Conservation (phyloP, 2,329 filamentous ascomycete species). For the Epichloe typhina region DNA sequence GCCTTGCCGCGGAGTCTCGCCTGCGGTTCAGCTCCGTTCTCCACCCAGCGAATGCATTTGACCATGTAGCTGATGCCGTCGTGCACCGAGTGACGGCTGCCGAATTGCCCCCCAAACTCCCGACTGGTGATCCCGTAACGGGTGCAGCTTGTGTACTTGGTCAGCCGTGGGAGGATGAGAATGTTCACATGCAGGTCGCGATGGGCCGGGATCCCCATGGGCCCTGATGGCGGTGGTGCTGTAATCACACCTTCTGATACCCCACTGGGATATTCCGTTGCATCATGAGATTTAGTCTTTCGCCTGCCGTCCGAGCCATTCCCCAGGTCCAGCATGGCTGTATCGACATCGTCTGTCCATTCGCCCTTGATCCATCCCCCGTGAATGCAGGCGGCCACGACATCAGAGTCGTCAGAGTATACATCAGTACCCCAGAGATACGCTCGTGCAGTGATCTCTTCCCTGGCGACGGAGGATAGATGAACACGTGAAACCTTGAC, state of each 20-base stretch:
- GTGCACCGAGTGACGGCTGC: slow-evolving; percentile 39
- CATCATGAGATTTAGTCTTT: slow-evolving; percentile 18
- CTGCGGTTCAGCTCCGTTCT: slow-evolving; percentile 53
- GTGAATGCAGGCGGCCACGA: slow-evolving; percentile 85
- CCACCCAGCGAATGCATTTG: slow-evolving; percentile 69
- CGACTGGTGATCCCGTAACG: slow-evolving; percentile 73
- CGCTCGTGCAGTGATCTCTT: slow-evolving; percentile 69
- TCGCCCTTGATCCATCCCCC: slow-evolving; percentile 89
- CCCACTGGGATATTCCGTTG: slow-evolving; percentile 18
- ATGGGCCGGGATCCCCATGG: slow-evolving; percentile 49
- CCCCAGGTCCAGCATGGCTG: slow-evolving; percentile 48
- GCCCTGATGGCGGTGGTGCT: slow-evolving; percentile 44
- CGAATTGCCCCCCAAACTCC: slow-evolving; percentile 50
- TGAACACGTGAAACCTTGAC: slow-evolving; percentile 76
- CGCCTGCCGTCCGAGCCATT: slow-evolving; percentile 18
- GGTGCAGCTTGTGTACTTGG: slow-evolving; percentile 62
- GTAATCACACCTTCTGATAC: slow-evolving; percentile 32
- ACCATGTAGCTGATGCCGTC: slow-evolving; percentile 88
- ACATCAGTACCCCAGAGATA: slow-evolving; percentile 89
- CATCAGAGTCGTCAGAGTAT: slow-evolving; percentile 92
- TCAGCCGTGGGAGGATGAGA: slow-evolving; percentile 65
- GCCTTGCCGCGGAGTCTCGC: slow-evolving; percentile 42
- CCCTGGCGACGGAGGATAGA: slow-evolving; percentile 53
- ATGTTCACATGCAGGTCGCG: slow-evolving; percentile 81
- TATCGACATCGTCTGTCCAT: slow-evolving; percentile 68